Conservation (phyloP, 2,329 filamentous ascomycete genomes). For the Ceratocystis cubensis region DNA sequence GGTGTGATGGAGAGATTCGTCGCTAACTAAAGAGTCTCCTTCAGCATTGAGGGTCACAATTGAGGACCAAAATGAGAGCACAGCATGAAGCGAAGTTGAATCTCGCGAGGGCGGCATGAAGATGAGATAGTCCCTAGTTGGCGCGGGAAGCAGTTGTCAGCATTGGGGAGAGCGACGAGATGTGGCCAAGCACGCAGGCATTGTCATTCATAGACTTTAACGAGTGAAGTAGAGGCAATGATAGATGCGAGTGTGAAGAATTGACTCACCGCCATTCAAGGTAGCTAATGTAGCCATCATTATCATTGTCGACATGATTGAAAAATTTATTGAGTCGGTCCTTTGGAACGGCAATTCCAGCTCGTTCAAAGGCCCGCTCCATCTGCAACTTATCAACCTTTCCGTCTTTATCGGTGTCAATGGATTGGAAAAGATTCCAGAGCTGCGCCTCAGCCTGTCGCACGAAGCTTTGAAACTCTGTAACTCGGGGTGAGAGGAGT, state of each 20-base stretch:
- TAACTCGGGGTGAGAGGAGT: not conserved
- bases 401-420: slow-evolving; percentile 76
- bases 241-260: not conserved
- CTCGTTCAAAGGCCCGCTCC: slow-evolving; percentile 59
- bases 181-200: no score
- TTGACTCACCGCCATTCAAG: slow-evolving; percentile 87
- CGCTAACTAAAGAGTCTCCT: slow-evolving; percentile 84
- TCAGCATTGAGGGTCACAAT: slow-evolving; percentile 83
- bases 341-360: slow-evolving; percentile 66
- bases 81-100: slow-evolving; percentile 52
- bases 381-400: slow-evolving; percentile 80
- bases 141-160: no score
- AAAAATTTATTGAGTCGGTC: slow-evolving; percentile 78
- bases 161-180: no score
- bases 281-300: slow-evolving; percentile 78
- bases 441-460: slow-evolving; percentile 77
- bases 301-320: slow-evolving; percentile 74
- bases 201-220: no score
- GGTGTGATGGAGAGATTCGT: slow-evolving; percentile 84
- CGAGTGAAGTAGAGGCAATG: no score
- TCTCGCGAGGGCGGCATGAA: slow-evolving; percentile 66
- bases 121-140: slow-evolving; percentile 70
- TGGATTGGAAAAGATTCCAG: slow-evolving; percentile 66
- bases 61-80: slow-evolving; percentile 82
- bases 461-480: slow-evolving; percentile 85